Percentiles rank a stretch among this genome's conserved stretches.
Evolutionary conservation across 768 basidiomycete species (phyloP).

Genomic region (Auricularia sp.): DNA sequence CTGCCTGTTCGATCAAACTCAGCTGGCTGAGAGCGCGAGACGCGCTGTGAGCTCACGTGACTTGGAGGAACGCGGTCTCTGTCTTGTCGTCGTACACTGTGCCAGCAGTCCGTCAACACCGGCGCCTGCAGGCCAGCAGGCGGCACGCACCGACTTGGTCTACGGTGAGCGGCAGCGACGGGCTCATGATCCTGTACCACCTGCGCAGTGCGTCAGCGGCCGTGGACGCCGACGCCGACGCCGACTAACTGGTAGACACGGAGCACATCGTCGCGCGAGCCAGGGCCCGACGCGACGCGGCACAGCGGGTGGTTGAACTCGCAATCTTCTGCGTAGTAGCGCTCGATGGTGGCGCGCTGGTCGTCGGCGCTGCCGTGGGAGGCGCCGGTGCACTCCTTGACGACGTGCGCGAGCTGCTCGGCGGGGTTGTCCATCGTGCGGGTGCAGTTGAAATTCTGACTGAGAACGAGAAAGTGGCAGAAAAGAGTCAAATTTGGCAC

Average conservation of each 20-base stretch:
- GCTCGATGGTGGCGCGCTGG: constrained; percentile 35
- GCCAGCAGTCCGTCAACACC: no score
- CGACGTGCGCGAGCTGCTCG: constrained; percentile 36
- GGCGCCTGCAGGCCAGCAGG: no score
- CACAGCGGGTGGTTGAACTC: constrained; percentile 52
- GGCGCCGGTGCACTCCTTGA: constrained; percentile 37
- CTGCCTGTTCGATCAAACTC: constrained; percentile 18
- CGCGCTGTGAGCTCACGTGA: constrained; percentile 11
- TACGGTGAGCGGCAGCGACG: constrained; percentile 32
- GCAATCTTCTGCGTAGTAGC: constrained; percentile 45
- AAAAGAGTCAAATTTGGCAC: not conserved
- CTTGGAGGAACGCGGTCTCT: constrained; percentile 38
- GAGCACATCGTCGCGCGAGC: constrained; percentile 44
- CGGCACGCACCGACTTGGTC: constrained; percentile 33
- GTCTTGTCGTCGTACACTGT: constrained; percentile 39
- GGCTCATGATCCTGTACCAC: constrained; percentile 58
- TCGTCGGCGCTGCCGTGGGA: constrained; percentile 30
- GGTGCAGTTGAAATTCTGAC: not conserved
- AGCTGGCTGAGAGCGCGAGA: not conserved
- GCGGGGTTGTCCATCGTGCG: constrained; percentile 44
- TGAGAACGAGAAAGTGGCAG: not conserved
- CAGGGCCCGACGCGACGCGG: constrained; percentile 33
- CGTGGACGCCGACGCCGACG: not conserved
- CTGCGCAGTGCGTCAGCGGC: constrained; percentile 17
- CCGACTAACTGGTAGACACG: constrained; percentile 46